Base-by-base conservation (phyloP, 1,139 yeast species). In the Pichia sp. region DNA sequence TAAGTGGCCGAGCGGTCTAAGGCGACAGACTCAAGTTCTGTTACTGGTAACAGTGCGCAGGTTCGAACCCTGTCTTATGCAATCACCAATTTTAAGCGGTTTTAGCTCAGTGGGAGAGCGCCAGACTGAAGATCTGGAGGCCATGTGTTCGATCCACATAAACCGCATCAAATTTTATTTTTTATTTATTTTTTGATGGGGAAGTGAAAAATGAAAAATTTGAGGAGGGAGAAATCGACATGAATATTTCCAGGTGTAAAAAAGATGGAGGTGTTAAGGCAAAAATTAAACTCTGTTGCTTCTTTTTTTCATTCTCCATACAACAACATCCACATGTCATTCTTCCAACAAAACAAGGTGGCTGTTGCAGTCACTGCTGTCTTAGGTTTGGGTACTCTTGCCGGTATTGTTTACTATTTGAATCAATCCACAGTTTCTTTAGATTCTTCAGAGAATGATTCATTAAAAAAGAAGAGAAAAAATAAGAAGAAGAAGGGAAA, bases 71-170 rank as follows among this genome's bases (percentile, higher is more conserved):
- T 52, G 57, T 51, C 52, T 51, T 49, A 54, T 39, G 32, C 32
- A 27, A 18, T 20, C 32, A 16, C 35, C 26, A 5, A 32, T 7
- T 22, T 16, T 24, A n/a, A 13, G 82, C 83, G 81, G 81, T 69
- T 72, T 79, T 80, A 80, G 86, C 87, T 81, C 87, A 81, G 85
- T 78, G 86, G 87, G 87, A 81, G 87, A 81, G 87, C 88, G 87
- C 78, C 84, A 80, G 87, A 80, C 86, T 80, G 86, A 81, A 80
- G 86, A 82, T 82, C 89, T 82, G 86, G 76, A 83, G 88, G 90
- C 82, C 88, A 84, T 81, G 89, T 81, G 90, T 83, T 83, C 90
- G 85, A 83, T 82, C 89, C 90, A 81, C 89, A 82, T 85, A 82
- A 79, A 71, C 79, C 86, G 89, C 90, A 82, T 63, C 55, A 11